A percentile compares a stretch with the other conserved stretches of the same genome.
These are phyloP conservation scores for Xylaria sp. DNA, from an alignment of 2,329 filamentous ascomycete genomes.

Conservation along the genomic window DNA sequence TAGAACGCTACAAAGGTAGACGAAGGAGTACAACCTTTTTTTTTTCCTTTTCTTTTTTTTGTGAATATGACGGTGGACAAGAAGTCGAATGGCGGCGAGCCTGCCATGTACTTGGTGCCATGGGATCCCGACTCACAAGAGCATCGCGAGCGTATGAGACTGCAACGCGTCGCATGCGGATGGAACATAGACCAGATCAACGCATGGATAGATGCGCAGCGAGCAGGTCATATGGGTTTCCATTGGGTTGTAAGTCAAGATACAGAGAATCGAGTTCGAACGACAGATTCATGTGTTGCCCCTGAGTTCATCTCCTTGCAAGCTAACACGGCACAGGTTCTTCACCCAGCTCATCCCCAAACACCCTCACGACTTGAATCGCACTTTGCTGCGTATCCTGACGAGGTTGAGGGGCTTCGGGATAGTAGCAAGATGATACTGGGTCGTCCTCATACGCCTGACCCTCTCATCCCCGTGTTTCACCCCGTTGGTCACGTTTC, in stretches of 20 bases:
- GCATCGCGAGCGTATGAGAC: conserved; percentile 21
- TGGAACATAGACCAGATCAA: conserved; percentile 22
- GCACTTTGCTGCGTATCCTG: conserved; percentile 23
- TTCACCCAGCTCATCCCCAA: conserved; percentile 17
- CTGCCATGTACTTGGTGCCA: conserved; percentile 15
- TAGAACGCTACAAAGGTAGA: too few relatives aligned
- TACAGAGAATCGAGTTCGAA: not conserved
- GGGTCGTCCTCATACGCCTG: conserved; percentile 18
- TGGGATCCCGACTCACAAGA: conserved; percentile 23
- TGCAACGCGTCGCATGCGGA: conserved; percentile 22
- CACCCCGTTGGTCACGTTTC: conserved; percentile 32
- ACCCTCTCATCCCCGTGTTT: conserved; percentile 18
- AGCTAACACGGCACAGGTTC: conserved; percentile 14
- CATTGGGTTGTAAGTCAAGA: conserved; percentile 21
- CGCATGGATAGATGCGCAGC: conserved; percentile 16
- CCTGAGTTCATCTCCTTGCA: not conserved
- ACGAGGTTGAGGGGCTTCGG: conserved; percentile 12
- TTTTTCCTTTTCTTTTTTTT: too few relatives aligned
- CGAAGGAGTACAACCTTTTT: too few relatives aligned
- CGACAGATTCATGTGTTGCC: not conserved
- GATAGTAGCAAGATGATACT: conserved; percentile 20
- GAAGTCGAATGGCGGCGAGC: not conserved
- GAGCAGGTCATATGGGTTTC: conserved; percentile 15
- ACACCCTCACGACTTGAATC: conserved; percentile 19
- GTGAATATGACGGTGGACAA: not conserved